Evolutionary conservation across 257 asterid species (phyloP).

Genomic region (Plectranthus barbatus): DNA sequence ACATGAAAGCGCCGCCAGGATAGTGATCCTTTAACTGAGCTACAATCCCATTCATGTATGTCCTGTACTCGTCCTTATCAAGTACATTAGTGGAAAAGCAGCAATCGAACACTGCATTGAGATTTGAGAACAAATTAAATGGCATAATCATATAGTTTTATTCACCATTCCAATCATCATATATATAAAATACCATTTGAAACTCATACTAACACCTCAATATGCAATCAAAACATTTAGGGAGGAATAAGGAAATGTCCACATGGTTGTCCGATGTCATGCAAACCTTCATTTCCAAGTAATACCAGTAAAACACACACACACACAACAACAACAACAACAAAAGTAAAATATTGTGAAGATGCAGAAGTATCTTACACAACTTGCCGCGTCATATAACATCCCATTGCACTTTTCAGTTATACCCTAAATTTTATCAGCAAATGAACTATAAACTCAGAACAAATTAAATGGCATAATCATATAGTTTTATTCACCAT

Average conservation of each 20-base stretch:
- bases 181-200: background rate
- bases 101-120: slow-evolving; percentile 81
- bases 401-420: background rate
- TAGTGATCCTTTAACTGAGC: slow-evolving; percentile 92
- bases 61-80: slow-evolving; percentile 79
- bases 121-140: slow-evolving; percentile 14
- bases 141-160: slow-evolving; percentile 9
- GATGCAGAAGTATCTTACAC: background rate
- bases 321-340: too few relatives aligned
- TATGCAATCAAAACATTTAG: too few relatives aligned
- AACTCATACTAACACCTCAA: background rate
- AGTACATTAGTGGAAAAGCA: slow-evolving; percentile 91
- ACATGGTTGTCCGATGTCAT: background rate
- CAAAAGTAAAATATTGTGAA: background rate
- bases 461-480: slow-evolving; percentile 10
- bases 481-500: slow-evolving; percentile 12
- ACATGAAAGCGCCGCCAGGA: slow-evolving; percentile 96
- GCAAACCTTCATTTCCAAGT: background rate
- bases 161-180: slow-evolving; percentile 4
- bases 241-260: background rate
- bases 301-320: background rate
- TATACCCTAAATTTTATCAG: background rate
- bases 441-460: background rate
- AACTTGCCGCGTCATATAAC: background rate
- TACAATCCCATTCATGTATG: slow-evolving; percentile 85